Evolutionary conservation across 495 filamentous ascomycete genomes (phyloP), one percentile per base, ranked within the genome.

Genomic region (Talaromyces thailandensis): DNA sequence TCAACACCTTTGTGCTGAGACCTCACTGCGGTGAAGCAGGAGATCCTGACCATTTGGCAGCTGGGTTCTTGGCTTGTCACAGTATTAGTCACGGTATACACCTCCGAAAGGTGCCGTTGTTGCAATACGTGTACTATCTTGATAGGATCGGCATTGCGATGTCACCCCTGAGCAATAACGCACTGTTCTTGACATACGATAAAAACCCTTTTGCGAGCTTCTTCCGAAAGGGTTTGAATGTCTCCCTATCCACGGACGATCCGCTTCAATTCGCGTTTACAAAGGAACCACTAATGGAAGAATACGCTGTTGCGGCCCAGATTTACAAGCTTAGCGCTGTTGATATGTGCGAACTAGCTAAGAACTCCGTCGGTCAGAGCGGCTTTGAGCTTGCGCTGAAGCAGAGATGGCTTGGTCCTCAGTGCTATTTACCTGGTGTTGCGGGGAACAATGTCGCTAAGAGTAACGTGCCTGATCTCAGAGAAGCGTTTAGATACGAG

Each of bases 111-210:
- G 92, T 98, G 8, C 95, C 94, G 4, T 72, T 98, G 55, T 72
- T 98, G 63, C 94, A 98, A 69, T 98, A 98, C 73, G 87, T 98
- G 57, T 98, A 96, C 75, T 98, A 98, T 66, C 84, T 98, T 24
- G 92, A 98, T 67, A 92, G 96, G 69, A 97, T 98, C 64, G 94
- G 94, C 61, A 94, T 98, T 69, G 94, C 94, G 61, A 98, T 98
- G 94, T 98, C 94, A 9, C 94, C 94, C 26, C 84, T 98, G 31
- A 96, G 91, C 71, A 98, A 98, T 79, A 98, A 98, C 67, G 94
- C 94, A 0, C 74, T 98, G 29, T 98, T 98, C 76, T 79, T 98
- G 43, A 93, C 94, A 21, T 98, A 98, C 70, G 94, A 98, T 71
- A 86, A 96, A 62, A 98, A 98, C 69, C 94, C 94, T 0, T 98